Evolutionary conservation across 306 rosid species (phyloP).

Genomic region (Abrus precatorius): DNA sequence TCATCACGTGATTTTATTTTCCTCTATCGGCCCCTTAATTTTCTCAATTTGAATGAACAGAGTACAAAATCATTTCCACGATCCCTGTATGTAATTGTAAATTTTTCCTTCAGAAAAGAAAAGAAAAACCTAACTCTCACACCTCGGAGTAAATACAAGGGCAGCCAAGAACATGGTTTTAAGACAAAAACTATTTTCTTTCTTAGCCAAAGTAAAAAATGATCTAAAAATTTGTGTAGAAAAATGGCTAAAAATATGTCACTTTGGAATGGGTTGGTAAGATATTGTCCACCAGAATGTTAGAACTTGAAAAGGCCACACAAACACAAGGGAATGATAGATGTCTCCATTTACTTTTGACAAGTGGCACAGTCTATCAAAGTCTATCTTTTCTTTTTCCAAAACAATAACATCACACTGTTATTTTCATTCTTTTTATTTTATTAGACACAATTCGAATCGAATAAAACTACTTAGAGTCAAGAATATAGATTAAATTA

Average conservation of each 20-base stretch:
- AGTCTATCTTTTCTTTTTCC: constrained; percentile 10
- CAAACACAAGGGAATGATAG: constrained; percentile 43
- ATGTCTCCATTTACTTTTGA: constrained; percentile 51
- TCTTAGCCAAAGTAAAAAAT: constrained; percentile 33
- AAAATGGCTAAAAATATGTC: constrained; percentile 38
- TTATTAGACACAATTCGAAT: too few species aligned
- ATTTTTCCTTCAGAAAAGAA: background rate
- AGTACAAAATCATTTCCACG: background rate
- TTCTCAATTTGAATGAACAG: background rate
- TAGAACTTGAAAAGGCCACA: constrained; percentile 47
- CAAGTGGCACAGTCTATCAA: constrained; percentile 43
- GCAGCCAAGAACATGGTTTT: constrained; percentile 37
- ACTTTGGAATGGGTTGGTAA: constrained; percentile 55
- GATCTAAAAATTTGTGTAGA: background rate
- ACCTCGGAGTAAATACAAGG: background rate
- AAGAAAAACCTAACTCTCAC: too few species aligned
- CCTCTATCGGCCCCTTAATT: background rate
- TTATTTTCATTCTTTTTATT: too few species aligned
- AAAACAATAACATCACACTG: background rate
- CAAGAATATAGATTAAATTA: too few species aligned
- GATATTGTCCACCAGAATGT: constrained; percentile 51
- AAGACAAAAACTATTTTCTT: constrained; percentile 26
- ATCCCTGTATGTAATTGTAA: too few species aligned
- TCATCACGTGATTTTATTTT: background rate
- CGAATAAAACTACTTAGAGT: too few species aligned